phyloP scores from a whole-genome alignment of 345 rosid genomes.

The Isatis tinctoria region DNA sequence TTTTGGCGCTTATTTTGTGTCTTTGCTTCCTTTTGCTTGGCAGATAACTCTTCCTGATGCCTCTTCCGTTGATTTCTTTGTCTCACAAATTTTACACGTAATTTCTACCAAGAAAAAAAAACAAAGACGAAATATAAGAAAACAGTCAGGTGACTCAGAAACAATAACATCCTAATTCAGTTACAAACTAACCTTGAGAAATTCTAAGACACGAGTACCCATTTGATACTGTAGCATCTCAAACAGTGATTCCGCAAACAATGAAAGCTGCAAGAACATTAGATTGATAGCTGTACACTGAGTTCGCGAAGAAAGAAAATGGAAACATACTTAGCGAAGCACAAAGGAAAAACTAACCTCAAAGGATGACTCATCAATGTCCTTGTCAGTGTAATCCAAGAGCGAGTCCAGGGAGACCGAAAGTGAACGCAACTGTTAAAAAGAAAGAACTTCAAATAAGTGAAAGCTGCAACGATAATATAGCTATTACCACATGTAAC shows the following conservation, averaged over 20 bases:
- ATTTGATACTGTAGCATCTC: constrained; percentile 97
- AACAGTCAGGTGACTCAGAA: neutral
- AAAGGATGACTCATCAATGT: constrained; percentile 85
- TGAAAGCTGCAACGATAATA: neutral
- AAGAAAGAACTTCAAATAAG: constrained; percentile 3
- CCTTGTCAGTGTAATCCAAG: constrained; percentile 86
- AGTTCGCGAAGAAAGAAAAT: neutral
- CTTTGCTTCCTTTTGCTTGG: constrained; percentile 43
- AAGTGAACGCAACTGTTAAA: constrained; percentile 64
- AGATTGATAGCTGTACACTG: constrained; percentile 2
- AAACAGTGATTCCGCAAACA: constrained; percentile 85
- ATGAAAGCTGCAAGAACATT: constrained; percentile 61
- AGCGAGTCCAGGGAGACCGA: constrained; percentile 91
- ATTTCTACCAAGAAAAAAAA: constrained; percentile 43
- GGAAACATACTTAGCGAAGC: constrained; percentile 1
- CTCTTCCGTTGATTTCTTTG: constrained; percentile 81
- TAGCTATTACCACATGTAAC: neutral
- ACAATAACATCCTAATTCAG: constrained; percentile 1
- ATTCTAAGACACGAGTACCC: constrained; percentile 72
- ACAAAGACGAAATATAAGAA: neutral
- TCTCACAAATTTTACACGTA: constrained; percentile 54
- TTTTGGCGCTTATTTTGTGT: constrained; percentile 49
- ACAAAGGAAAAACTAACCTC: constrained; percentile 48
- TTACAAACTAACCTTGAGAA: constrained; percentile 67
- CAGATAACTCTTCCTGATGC: constrained; percentile 51